Base-by-base conservation (phyloP, 1,139 yeast species). In the Zygoascus meyerae region DNA sequence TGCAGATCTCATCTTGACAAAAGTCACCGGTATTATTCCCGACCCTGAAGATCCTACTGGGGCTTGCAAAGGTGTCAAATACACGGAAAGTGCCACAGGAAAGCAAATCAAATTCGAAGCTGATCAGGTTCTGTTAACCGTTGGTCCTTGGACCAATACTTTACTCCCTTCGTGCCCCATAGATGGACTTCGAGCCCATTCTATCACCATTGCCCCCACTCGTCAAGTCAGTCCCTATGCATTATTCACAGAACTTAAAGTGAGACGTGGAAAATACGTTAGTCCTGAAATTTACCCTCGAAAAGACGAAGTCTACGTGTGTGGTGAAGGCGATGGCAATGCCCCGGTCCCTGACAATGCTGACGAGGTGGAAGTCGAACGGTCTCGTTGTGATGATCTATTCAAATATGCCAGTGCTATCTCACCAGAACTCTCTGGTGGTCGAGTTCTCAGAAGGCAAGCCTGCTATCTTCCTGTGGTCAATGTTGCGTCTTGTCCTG, bases 131-230 rank as follows among this genome's bases (percentile, higher is more conserved):
- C 82, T 92, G n/a, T 71, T 90, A 57, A 74, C 95, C 0, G 85
- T 86, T 54, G 98, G 98, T 1, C 97, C 97, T 5, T 90, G 98
- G 98, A 89, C 97, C 2, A 83, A 95, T 1, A 84, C 82, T 59
- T 77, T 90, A 38, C 70, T 90, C 49, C 95, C 95, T 1, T 89
- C 85, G 56, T 89, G 97, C 63, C 97, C 97, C 28, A 87, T 90
- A 33, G 80, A 90, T 3, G 96, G 97, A 2, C 72, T 89, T 52
- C 74, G 97, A 55, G 97, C 97, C 1, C 97, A 92, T 67, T 86
- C 97, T 30, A 90, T 92, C 60, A 90, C 97, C 2, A 78, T 92
- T 45, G 79, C 86, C 44, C 97, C 97, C 4, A 78, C 81, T 50
- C 56, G 61, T 32, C 68, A 63, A 17, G 95, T 92, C 18, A 79